Base-by-base conservation (phyloP, 257 asterid species). In the Rauvolfia tetraphylla region DNA sequence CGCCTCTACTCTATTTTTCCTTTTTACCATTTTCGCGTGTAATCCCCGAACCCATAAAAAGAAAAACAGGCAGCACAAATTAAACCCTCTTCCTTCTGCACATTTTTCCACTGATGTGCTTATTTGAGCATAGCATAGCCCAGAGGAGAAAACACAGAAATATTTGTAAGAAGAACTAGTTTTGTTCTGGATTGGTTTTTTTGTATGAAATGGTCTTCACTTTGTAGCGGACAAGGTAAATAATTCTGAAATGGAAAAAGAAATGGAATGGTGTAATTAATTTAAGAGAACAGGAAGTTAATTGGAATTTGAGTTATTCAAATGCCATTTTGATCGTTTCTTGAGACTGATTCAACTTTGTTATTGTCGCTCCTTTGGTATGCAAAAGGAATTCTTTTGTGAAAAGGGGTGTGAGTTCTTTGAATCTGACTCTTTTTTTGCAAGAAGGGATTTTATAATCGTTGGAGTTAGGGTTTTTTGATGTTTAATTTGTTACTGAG, bases 161-260 rank as follows among this genome's bases (percentile, higher is more conserved):
- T 70, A 29, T 10, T 51, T 46, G 29, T 48, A 22, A 27, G 61
- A 34, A 51, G 27, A 15, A 9, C 27, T 54, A 14, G 31, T 31
- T 48, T 23, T 38, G 27, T 63, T 42, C 42, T 33, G 51, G 76
- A 75, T 11, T 25, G 72, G 68, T 67, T 77, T 75, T 68, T 58
- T 74, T 31, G 46, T 46, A 69, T 72, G 54, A 49, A 83, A 83
- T 77, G 79, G 39, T 79, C 78, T 78, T 78, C 80, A 79, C 75
- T 83, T 51, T 71, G 61, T 83, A 72, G 73, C 42, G 79, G 79
- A 71, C 78, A 75, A 79, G 75, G 78, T 79, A 73, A 69, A 59
- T 9, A 79, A 66, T 42, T 11, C 63, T 22, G 23, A n/a, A 82
- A 73, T 44, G 18, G 42, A 75, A 62, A 10, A 20, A 38, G 18